phyloP scores from a whole-genome alignment of 179 eudicot species.

The Drosera spatulata region DNA sequence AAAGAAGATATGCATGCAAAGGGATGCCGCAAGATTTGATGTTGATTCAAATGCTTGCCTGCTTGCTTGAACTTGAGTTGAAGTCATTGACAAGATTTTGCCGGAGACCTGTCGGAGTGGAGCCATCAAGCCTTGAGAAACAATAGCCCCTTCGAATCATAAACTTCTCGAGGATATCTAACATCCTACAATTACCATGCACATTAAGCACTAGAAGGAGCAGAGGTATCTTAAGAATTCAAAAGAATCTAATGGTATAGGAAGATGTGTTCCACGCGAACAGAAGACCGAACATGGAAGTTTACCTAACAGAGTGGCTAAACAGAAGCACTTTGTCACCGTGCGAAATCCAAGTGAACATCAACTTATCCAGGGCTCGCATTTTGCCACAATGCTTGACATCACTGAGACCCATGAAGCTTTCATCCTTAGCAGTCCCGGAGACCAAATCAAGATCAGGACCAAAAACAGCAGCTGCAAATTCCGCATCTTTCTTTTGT shows the following conservation, averaged over 20 bases:
- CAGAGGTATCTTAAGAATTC: background rate
- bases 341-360: slow-evolving; percentile 68
- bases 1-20: background rate
- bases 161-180: slow-evolving; percentile 84
- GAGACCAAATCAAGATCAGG: slow-evolving; percentile 71
- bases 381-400: slow-evolving; percentile 91
- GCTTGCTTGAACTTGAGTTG: slow-evolving; percentile 98
- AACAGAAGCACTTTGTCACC: slow-evolving; percentile 93
- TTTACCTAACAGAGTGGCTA: slow-evolving; percentile 89
- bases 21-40: too few species aligned
- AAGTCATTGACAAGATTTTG: slow-evolving; percentile 91
- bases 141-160: slow-evolving; percentile 86
- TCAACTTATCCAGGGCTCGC: slow-evolving; percentile 77
- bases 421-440: slow-evolving; percentile 54
- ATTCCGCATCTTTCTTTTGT: slow-evolving; percentile 79
- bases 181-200: slow-evolving; percentile 51
- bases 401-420: slow-evolving; percentile 91
- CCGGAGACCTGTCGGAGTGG: slow-evolving; percentile 76
- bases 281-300: slow-evolving; percentile 6
- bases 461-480: slow-evolving; percentile 76
- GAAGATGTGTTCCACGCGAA: background rate
- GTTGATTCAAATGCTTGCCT: slow-evolving; percentile 28
- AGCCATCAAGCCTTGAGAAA: slow-evolving; percentile 92
- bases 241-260: too few species aligned
- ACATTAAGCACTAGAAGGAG: slow-evolving; percentile 1